Base-by-base conservation (phyloP, 225 moss, liverwort and hornwort genomes). In the Lunularia cruciata region DNA sequence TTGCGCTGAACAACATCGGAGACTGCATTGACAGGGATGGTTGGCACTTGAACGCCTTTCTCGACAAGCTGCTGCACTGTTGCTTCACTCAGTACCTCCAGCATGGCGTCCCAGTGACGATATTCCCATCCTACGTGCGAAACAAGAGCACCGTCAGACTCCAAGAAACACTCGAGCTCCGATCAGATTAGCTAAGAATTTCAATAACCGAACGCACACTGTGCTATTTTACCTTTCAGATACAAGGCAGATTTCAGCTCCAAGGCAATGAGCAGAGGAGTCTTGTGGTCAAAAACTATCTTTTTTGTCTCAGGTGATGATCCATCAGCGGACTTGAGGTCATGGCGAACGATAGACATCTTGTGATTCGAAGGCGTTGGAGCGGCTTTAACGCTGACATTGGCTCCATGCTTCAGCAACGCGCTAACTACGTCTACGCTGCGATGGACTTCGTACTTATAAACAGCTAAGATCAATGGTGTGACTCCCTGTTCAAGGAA, bases 171-270 rank as follows among this genome's bases (percentile, higher is more conserved):
- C 20, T 20, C 34, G 25, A 42, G 6, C 42, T 23, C 23, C 43
- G 26, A 31, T 31, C 46, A 27, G 23, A 64, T 64, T 16, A 45
- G 43, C 46, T n/a, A n/a, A n/a, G n/a, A n/a, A n/a, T n/a, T n/a
- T n/a, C n/a, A 19, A 13, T 28, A 47, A 19, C 43, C 16, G 8
- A 20, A 51, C n/a, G 30, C 55, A 14, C 10, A 30, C 28, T 56
- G 10, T 11, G 12, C 47, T 40, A 31, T 47, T 25, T 52, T 63
- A 91, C 96, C 90, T 89, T 63, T 83, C 58, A 92, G 67, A 60
- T 92, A 96, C 16, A 96, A 87, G 39, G 90, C 74, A 23, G 96
- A 96, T 63, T 96, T 96, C 59, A 96, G 73, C 76, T 96, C 92
- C 84, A 96, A 77, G 8, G 96, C 89, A 55, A 96, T 80, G 35